phyloP scores from a whole-genome alignment of 176 grass and related monocot genomes.

The Rhynchospora breviuscula region DNA sequence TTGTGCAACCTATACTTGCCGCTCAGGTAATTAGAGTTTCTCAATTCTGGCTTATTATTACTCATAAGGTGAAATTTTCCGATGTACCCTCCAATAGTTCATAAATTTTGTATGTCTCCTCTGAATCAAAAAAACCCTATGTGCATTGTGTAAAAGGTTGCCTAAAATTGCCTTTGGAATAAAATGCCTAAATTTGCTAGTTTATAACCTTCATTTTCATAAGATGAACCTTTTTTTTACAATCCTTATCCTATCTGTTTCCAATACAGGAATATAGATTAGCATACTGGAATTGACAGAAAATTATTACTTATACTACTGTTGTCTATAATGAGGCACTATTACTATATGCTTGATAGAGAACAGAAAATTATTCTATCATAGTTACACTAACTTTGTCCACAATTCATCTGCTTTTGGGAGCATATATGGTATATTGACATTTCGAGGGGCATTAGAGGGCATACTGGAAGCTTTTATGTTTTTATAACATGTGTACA shows the following conservation, averaged over 20 bases:
- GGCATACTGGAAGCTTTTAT: not conserved
- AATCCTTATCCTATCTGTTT: not conserved
- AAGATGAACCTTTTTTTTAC: not conserved
- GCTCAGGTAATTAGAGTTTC: constrained; percentile 41
- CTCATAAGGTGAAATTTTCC: not conserved
- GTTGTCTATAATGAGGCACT: not conserved
- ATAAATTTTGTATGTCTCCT: not conserved
- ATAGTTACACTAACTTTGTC: not conserved
- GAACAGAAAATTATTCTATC: not conserved
- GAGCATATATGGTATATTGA: not conserved
- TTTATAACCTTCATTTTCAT: not conserved
- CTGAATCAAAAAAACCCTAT: not conserved
- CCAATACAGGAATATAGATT: not conserved
- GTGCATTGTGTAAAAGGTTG: not conserved
- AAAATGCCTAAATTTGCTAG: not conserved
- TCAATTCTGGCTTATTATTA: not conserved
- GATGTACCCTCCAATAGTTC: not conserved
- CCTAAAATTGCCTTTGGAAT: not conserved
- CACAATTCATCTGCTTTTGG: not conserved
- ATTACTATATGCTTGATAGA: not conserved
- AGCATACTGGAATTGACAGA: not conserved
- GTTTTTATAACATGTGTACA: not conserved
- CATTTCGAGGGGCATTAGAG: not conserved
- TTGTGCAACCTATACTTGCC: constrained; percentile 58
- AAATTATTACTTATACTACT: not conserved